Conservation (phyloP, 1,284 basidiomycete species). For the Cutaneotrichosporon arboriforme region DNA sequence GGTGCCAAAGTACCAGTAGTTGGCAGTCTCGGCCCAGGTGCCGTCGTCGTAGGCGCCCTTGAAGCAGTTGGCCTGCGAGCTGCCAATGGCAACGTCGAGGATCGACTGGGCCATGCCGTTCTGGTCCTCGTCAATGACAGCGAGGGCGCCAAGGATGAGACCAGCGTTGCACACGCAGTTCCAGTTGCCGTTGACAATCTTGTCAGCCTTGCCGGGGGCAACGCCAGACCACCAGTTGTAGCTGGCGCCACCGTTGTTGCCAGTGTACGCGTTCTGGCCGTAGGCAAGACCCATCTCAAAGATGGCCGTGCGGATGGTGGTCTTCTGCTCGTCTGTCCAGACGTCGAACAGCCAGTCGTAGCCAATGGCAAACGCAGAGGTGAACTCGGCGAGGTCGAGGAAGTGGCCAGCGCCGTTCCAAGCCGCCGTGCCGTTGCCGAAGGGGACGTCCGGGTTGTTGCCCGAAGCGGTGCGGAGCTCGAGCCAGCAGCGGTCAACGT, state of each 20-base stretch:
- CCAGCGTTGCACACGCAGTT: conserved; percentile 94
- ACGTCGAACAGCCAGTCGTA: conserved; percentile 91
- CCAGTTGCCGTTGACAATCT: conserved; percentile 70
- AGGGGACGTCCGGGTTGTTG: conserved; percentile 48
- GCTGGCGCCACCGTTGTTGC: conserved; percentile 28
- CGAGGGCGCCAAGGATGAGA: conserved; percentile 79
- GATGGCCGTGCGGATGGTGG: conserved; percentile 66
- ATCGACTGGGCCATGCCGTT: conserved; percentile 1
- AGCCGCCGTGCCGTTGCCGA: conserved; percentile 57
- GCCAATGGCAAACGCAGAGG: conserved; percentile 77
- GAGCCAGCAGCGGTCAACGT: conserved; percentile 74
- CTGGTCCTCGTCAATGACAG: conserved; percentile 79
- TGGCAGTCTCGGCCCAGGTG: conserved; percentile 90
- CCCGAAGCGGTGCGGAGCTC: conserved; percentile 58
- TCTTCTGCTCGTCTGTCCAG: conserved; percentile 70
- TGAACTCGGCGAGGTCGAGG: conserved; percentile 88
- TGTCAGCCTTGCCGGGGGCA: conserved; percentile 12
- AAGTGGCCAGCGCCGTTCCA: conserved; percentile 84
- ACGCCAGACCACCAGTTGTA: conserved; percentile 52
- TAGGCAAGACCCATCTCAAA: conserved; percentile 69
- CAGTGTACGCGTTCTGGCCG: conserved; percentile 56
- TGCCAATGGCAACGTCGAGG: not conserved
- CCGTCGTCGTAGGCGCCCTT: conserved; percentile 63
- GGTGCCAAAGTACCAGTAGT: conserved; percentile 95
- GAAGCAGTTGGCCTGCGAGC: conserved; percentile 65